Evolutionary conservation across 768 basidiomycete genomes (phyloP).

Genomic region (Leccinum aurantiacum): DNA sequence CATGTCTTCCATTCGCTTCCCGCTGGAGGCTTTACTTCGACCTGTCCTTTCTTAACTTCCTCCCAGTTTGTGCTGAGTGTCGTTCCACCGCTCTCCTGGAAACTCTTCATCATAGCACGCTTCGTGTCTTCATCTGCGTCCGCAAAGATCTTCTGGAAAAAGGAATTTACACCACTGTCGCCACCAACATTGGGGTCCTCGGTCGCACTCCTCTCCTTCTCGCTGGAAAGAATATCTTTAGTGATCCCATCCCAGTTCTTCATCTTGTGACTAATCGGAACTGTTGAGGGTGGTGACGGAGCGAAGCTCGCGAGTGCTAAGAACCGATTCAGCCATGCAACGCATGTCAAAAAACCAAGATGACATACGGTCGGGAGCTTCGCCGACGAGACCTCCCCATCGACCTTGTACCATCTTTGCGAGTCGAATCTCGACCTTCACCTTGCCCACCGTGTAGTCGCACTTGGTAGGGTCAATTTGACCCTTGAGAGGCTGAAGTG

Average conservation of each 20-base stretch:
- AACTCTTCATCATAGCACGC: conserved; percentile 98
- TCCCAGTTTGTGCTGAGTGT: conserved; percentile 96
- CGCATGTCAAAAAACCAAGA: neutral
- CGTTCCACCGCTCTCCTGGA: conserved; percentile 92
- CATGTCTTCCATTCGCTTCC: conserved; percentile 87
- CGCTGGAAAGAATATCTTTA: conserved; percentile 57
- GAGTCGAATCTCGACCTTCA: conserved; percentile 86
- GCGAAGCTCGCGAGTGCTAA: conserved; percentile 22
- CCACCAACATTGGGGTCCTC: conserved; percentile 91
- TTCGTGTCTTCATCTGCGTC: conserved; percentile 91
- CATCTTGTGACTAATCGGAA: conserved; percentile 39
- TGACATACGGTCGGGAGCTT: conserved; percentile 69
- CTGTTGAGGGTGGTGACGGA: conserved; percentile 34
- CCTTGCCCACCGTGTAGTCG: conserved; percentile 69
- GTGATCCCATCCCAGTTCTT: conserved; percentile 95
- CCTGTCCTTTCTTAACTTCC: conserved; percentile 69
- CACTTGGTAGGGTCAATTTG: conserved; percentile 68
- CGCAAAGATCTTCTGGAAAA: conserved; percentile 89
- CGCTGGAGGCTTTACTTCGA: conserved; percentile 79
- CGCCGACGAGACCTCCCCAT: conserved; percentile 78
- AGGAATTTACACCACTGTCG: conserved; percentile 78
- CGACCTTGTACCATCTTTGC: conserved; percentile 63
- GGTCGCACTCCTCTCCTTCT: conserved; percentile 66
- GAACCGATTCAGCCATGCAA: neutral
- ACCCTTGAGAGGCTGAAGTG: conserved; percentile 78